Conservation (phyloP, 1,139 yeast genomes). For the Chernovozyma sophiae-reginae region DNA sequence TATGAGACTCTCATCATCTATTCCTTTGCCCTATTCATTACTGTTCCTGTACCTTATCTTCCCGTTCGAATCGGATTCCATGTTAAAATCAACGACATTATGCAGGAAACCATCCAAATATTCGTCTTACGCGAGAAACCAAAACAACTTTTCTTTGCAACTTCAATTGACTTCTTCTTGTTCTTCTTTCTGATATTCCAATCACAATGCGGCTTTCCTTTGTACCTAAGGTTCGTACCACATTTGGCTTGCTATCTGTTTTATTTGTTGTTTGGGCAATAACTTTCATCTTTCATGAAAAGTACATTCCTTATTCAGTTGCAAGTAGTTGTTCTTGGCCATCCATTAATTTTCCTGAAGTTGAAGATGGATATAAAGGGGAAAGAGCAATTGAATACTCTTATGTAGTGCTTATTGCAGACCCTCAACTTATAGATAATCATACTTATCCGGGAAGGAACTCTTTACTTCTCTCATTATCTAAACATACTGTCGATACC, state of each 20-base stretch:
- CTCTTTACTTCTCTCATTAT: conserved; percentile 28
- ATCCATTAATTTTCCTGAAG: neutral
- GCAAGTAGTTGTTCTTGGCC: conserved; percentile 38
- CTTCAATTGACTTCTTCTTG: neutral
- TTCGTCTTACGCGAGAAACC: no score
- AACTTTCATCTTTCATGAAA: conserved; percentile 32
- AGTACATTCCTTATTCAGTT: conserved; percentile 23
- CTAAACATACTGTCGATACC: conserved; percentile 48
- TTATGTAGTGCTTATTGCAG: conserved; percentile 38
- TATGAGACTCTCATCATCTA: no score
- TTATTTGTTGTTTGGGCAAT: conserved; percentile 27
- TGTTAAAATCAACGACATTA: no score
- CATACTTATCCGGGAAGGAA: conserved; percentile 50
- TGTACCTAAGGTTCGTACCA: conserved; percentile 21
- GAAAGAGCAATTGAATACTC: conserved; percentile 8
- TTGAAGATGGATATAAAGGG: conserved; percentile 1
- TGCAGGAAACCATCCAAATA: no score
- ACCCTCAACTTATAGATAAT: conserved; percentile 44
- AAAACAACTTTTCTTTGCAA: no score
- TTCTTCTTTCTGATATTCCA: no score
- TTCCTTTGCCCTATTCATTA: no score
- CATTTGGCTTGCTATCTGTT: conserved; percentile 22
- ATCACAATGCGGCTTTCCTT: conserved; percentile 4
- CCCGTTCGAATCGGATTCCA: no score
- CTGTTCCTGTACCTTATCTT: no score